Base-by-base conservation (phyloP, 2,329 filamentous ascomycete genomes). In the Boeremia lycopersici region DNA sequence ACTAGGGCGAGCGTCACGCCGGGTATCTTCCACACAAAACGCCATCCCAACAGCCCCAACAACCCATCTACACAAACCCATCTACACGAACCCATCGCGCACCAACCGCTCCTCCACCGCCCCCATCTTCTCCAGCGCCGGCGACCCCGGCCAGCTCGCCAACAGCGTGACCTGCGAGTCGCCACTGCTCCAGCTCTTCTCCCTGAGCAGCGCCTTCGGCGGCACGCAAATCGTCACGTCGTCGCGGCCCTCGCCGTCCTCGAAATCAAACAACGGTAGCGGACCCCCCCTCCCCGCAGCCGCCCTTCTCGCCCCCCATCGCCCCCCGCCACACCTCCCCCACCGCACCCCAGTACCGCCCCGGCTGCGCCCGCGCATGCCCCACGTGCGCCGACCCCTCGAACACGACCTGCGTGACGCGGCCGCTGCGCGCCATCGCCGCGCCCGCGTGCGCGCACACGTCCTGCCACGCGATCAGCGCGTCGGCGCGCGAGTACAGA, bases 381-480 rank as follows among this genome's bases (percentile, higher is more conserved):
- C 81, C 83, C 9, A 86, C 85, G 67, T 88, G 86, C 0, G 77
- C 76, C 26, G 81, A 84, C 1, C 79, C 80, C 26, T 82, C 77
- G 56, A 88, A 88, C 30, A 81, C 60, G 52, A 82, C 79, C 10
- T 78, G 68, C 2, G 78, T 72, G 1, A 80, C 77, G 3, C 63
- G 63, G 39, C 81, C 85, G 0, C 84, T 84, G 43, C 72, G 72
- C 17, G 64, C 58, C 51, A 69, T 73, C 1, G 81, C 78, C 19
- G 77, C 67, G 1, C 77, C 77, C 0, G 77, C 79, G 56, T 86
- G 81, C 11, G 72, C 73, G 55, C 82, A 80, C 0, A 87, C 78
- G 46, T 86, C 83, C 57, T 79, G 57, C 70, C 78, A 84, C 2
- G 70, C 62, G 19, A 87, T 84, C 23, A 87, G 73, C 15, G 80